Base-by-base conservation (phyloP, 2,329 filamentous ascomycete genomes). In the Neonectria ditissima region DNA sequence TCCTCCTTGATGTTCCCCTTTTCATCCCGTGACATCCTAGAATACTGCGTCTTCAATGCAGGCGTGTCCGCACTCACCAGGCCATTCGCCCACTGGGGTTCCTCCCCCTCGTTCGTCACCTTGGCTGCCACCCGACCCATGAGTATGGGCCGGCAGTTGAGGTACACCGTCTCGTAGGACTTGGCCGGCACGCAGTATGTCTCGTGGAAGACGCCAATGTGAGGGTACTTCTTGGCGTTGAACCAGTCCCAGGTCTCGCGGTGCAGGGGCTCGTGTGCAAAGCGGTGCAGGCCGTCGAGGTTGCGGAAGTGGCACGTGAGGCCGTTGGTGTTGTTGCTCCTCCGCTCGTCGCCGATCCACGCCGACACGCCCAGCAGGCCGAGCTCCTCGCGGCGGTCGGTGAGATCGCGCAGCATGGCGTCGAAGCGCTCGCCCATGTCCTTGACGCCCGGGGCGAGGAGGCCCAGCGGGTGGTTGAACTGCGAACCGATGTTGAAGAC, bases 121-220 rank as follows among this genome's bases (percentile, higher is more conserved):
- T 63, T 70, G 20, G 77, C 72, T 9, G 69, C 63, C 0, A 71
- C 69, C 3, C 66, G 67, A 2, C 79, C 81, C 53, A 83, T 59
- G 39, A 82, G 55, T 5, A 75, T 62, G 1, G 81, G 81, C 56
- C 69, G 74, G 66, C 79, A 80, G 62, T 85, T 82, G 8, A 79
- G 65, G 68, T 87, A 87, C 22, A 88, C 77, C 2, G 77, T 82
- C 80, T 89, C 86, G 74, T 84, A 86, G 9, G 76, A 75, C 4
- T 80, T 78, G 3, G 75, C 73, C 1, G 80, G 79, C 5, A 82
- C 80, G 26, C 79, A 75, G 66, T 84, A 87, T 0, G 82, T 80
- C 79, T 89, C 86, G 70, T 89, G 86, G 63, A 79, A 87, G 66
- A 88, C 83, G 5, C 80, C 80, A 24, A 88, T 69, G 65, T 85